phyloP scores from a whole-genome alignment of 176 grass and related monocot species.

The Tillandsia leiboldiana region DNA sequence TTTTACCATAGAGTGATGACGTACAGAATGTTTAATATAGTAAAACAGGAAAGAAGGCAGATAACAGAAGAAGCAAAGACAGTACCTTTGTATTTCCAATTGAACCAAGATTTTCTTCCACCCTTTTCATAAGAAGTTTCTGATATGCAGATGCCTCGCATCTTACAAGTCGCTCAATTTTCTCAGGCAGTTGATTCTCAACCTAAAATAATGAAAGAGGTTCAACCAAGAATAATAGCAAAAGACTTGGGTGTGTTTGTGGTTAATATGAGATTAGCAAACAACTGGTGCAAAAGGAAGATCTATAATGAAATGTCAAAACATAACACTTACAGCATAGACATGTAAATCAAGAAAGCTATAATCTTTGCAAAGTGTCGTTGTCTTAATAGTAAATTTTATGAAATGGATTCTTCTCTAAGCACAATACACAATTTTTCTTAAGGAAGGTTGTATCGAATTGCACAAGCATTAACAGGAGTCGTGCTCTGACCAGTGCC shows the following conservation, averaged over 20 bases:
- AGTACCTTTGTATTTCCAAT: constrained; percentile 77
- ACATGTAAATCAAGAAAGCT: too few species aligned
- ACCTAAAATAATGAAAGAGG: constrained; percentile 36
- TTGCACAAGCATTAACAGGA: too few species aligned
- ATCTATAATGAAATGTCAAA: too few species aligned
- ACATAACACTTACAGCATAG: too few species aligned
- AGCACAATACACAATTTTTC: too few species aligned
- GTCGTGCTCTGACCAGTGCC: too few species aligned
- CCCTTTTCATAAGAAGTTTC: constrained; percentile 94
- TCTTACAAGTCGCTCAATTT: constrained; percentile 94
- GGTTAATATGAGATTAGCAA: neutral
- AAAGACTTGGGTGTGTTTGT: neutral
- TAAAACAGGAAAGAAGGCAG: constrained; percentile 23
- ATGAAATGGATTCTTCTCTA: too few species aligned
- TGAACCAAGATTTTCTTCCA: constrained; percentile 88
- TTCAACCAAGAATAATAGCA: constrained; percentile 22
- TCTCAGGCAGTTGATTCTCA: constrained; percentile 88
- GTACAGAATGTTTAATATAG: constrained; percentile 13
- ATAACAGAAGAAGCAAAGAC: constrained; percentile 6
- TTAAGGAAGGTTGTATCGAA: too few species aligned
- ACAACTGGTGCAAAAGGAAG: neutral
- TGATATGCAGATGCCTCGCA: constrained; percentile 98
- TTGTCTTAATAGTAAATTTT: too few species aligned
- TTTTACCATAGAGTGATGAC: constrained; percentile 1
- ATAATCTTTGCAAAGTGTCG: too few species aligned